These are phyloP conservation scores for Tephrocybe sp. DNA, from an alignment of 768 basidiomycete species.

Conservation along the genomic window DNA sequence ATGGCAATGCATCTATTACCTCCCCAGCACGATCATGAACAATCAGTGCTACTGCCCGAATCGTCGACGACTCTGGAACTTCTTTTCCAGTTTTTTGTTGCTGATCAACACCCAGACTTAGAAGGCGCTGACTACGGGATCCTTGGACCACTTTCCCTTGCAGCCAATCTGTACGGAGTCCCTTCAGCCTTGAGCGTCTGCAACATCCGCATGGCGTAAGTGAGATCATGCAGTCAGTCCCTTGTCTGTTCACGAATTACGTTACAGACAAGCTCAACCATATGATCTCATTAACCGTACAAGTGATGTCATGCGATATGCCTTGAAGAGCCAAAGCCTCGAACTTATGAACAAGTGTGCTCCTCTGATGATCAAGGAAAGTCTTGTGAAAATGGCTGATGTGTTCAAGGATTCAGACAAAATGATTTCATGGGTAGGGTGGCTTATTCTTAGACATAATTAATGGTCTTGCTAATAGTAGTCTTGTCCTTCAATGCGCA, in stretches of 20 bases:
- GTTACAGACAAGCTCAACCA: neutral
- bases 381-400: neutral
- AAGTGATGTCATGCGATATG: conserved; percentile 6
- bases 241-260: too few relatives aligned
- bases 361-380: neutral
- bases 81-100: conserved; percentile 1
- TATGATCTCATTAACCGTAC: neutral
- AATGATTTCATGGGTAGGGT: conserved; percentile 1
- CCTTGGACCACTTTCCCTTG: conserved; percentile 7
- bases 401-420: neutral
- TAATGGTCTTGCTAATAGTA: neutral
- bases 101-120: conserved; percentile 6
- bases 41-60: neutral
- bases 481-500: neutral
- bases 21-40: neutral
- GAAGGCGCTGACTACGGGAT: neutral
- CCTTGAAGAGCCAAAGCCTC: neutral
- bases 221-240: neutral
- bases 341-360: conserved; percentile 7
- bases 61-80: neutral
- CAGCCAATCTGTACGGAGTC: conserved; percentile 3
- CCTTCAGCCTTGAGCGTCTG: conserved; percentile 1
- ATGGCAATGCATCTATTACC: neutral
- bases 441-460: too few relatives aligned
- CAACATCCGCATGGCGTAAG: neutral